These are phyloP conservation scores for Tritrichomonas foetus DNA, from an alignment of 208 protist genomes.

Conservation along the genomic window DNA sequence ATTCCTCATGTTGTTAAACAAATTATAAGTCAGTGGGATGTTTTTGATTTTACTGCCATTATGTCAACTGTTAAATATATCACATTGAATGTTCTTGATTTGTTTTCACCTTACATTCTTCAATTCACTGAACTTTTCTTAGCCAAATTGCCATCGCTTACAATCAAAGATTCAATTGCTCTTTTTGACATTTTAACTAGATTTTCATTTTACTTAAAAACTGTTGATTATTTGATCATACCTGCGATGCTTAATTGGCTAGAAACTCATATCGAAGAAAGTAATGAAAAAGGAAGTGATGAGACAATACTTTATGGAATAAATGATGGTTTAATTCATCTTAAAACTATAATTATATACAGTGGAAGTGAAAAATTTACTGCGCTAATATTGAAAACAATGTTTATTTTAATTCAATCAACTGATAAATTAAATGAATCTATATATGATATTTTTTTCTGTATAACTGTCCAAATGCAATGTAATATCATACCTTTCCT, in stretches of 20 bases:
- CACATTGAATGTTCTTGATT: not conserved
- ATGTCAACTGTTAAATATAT: not conserved
- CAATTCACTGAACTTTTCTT: not conserved
- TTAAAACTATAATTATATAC: not conserved
- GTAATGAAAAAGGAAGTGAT: not conserved
- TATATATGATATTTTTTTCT: not conserved
- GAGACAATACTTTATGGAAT: not conserved
- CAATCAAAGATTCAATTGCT: not conserved
- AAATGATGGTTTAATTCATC: not conserved
- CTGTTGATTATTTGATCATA: not conserved
- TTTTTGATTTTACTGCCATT: not conserved
- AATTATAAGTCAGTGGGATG: not conserved
- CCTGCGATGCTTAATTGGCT: not conserved
- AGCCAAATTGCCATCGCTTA: not conserved
- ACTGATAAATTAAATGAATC: not conserved
- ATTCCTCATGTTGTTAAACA: not conserved
- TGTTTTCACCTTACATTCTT: not conserved
- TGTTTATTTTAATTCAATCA: not conserved
- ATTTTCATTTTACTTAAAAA: not conserved
- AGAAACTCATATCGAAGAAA: not conserved
- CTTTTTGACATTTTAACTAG: not conserved
- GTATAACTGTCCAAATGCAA: not conserved
- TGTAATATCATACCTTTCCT: not conserved
- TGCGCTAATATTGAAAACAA: not conserved
- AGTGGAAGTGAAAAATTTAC: not conserved